Evolutionary conservation across 1,139 yeast species (phyloP).

Genomic region (Saccharomyces hybrid): DNA sequence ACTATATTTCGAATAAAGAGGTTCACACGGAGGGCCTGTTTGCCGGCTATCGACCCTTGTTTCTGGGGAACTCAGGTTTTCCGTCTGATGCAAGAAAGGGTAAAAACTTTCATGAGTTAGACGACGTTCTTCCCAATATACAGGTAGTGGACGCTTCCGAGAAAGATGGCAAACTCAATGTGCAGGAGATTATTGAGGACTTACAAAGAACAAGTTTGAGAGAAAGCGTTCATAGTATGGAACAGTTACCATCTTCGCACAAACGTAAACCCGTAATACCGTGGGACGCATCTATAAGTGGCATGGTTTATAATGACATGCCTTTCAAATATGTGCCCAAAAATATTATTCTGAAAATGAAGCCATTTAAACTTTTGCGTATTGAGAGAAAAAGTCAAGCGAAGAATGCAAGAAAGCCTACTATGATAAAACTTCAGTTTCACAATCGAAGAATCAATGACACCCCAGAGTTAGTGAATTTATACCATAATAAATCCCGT

Average conservation of each 20-base stretch:
- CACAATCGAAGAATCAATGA: slow-evolving; percentile 27
- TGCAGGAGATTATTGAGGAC: slow-evolving; percentile 1
- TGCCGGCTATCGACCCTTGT: slow-evolving; percentile 33
- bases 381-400: slow-evolving; percentile 11
- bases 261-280: slow-evolving; percentile 24
- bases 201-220: background rate
- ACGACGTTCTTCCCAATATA: background rate
- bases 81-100: background rate
- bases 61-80: slow-evolving; percentile 25
- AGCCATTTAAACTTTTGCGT: slow-evolving; percentile 24
- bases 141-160: background rate
- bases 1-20: slow-evolving; percentile 21
- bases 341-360: slow-evolving; percentile 21
- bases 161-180: background rate
- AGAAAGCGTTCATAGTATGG: slow-evolving; percentile 8
- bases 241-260: background rate
- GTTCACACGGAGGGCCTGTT: slow-evolving; percentile 31
- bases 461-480: slow-evolving; percentile 20
- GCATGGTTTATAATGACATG: slow-evolving; percentile 27
- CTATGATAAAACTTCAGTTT: slow-evolving; percentile 21
- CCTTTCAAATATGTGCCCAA: slow-evolving; percentile 29
- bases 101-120: background rate
- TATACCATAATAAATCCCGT: slow-evolving; percentile 9
- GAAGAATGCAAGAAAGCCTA: slow-evolving; percentile 4
- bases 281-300: slow-evolving; percentile 34